Evolutionary conservation across 2,329 filamentous ascomycete species (phyloP).

Genomic region (Conoideocrella luteorostrata): DNA sequence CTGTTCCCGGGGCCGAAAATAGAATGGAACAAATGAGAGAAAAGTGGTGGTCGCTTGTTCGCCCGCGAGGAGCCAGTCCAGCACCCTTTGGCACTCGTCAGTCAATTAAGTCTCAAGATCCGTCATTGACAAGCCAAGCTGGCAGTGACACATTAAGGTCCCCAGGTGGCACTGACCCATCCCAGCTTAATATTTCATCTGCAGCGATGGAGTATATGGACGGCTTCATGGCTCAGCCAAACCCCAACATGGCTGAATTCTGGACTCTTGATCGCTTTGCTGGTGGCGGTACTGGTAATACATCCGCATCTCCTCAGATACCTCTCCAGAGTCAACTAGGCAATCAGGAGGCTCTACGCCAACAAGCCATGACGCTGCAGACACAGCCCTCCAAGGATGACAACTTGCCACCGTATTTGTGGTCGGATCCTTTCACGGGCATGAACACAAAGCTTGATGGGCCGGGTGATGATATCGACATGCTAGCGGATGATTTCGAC

Average conservation of each 20-base stretch:
- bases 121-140: conserved; percentile 6
- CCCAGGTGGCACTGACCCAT: conserved; percentile 10
- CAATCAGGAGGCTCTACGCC: conserved; percentile 12
- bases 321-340: neutral
- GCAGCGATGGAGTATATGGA: conserved; percentile 29
- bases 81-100: neutral
- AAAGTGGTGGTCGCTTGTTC: conserved; percentile 46
- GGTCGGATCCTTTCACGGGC: conserved; percentile 28
- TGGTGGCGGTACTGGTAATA: neutral
- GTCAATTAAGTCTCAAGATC: neutral
- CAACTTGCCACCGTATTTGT: conserved; percentile 34
- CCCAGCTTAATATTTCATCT: conserved; percentile 20
- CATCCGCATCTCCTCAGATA: neutral
- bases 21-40: conserved; percentile 39
- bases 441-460: conserved; percentile 23
- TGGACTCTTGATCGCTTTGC: conserved; percentile 16
- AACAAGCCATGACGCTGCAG: conserved; percentile 15
- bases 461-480: conserved; percentile 28
- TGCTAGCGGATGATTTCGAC: conserved; percentile 37
- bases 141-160: conserved; percentile 12
- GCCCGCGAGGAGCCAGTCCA: conserved; percentile 20
- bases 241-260: conserved; percentile 29
- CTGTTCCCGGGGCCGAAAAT: conserved; percentile 39
- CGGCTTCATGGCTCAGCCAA: conserved; percentile 30
- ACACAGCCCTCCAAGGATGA: conserved; percentile 25